Evolutionary conservation across 768 basidiomycete species (phyloP).

Genomic region (Tremella mesenterica): DNA sequence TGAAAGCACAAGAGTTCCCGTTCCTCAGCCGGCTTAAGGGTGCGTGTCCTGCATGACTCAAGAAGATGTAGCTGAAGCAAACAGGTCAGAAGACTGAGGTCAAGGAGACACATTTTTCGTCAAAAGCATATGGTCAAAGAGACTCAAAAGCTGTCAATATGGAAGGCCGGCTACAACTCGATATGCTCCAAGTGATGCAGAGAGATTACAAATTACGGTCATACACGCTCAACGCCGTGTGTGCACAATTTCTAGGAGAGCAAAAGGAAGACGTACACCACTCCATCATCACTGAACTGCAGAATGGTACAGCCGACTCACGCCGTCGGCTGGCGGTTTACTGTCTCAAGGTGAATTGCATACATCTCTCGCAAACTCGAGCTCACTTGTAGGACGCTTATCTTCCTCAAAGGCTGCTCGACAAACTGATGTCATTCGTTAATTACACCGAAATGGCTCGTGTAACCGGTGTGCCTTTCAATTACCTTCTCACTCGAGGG

Average conservation of each 20-base stretch:
- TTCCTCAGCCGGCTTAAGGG: slow-evolving; percentile 68
- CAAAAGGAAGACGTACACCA: slow-evolving; percentile 99
- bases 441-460: slow-evolving; percentile 99
- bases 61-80: background rate
- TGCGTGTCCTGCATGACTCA: slow-evolving; percentile 42
- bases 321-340: slow-evolving; percentile 88
- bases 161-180: slow-evolving; percentile 88
- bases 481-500: slow-evolving; percentile 81
- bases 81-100: slow-evolving; percentile 66
- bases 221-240: slow-evolving; percentile 96
- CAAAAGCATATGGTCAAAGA: slow-evolving; percentile 92
- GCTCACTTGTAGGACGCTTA: slow-evolving; percentile 71
- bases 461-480: slow-evolving; percentile 99
- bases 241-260: slow-evolving; percentile 92
- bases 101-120: slow-evolving; percentile 95
- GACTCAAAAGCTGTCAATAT: slow-evolving; percentile 88
- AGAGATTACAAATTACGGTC: slow-evolving; percentile 94
- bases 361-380: background rate
- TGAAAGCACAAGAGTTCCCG: slow-evolving; percentile 63
- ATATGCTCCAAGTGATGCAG: slow-evolving; percentile 96
- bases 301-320: slow-evolving; percentile 92
- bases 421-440: slow-evolving; percentile 98
- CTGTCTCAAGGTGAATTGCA: slow-evolving; percentile 71
- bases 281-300: slow-evolving; percentile 94
- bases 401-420: slow-evolving; percentile 86